A percentile compares a stretch with the other conserved stretches of the same genome.
Evolutionary conservation across 2,329 filamentous ascomycete species (phyloP).

Genomic region (Trichophyton schoenleinii): DNA sequence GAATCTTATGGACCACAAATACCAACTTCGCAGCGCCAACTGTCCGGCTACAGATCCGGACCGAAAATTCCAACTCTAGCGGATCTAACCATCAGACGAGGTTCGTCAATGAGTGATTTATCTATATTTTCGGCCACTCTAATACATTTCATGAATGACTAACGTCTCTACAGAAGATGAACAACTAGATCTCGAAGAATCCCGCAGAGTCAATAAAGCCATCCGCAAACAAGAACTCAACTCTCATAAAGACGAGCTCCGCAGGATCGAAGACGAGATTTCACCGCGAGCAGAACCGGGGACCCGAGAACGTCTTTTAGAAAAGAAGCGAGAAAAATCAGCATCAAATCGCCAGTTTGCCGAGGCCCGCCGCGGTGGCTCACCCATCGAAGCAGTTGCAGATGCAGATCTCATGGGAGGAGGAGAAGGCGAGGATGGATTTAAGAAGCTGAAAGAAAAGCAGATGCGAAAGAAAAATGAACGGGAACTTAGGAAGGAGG

Average conservation of each 20-base stretch:
- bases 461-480: constrained; percentile 68
- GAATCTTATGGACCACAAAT: constrained; percentile 50
- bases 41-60: constrained; percentile 28
- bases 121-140: constrained; percentile 16
- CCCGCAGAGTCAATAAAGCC: constrained; percentile 50
- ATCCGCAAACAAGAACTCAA: constrained; percentile 54
- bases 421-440: constrained; percentile 45
- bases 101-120: constrained; percentile 14
- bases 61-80: constrained; percentile 57
- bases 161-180: constrained; percentile 24
- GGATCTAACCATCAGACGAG: constrained; percentile 53
- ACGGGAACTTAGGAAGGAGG: constrained; percentile 68
- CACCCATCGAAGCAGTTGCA: constrained; percentile 53
- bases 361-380: constrained; percentile 45
- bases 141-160: constrained; percentile 7
- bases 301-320: constrained; percentile 67
- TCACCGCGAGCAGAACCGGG: constrained; percentile 72
- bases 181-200: constrained; percentile 42
- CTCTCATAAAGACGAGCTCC: constrained; percentile 24
- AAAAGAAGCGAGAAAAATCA: constrained; percentile 66
- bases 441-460: constrained; percentile 53
- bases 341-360: constrained; percentile 61
- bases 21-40: neutral
- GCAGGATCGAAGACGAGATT: constrained; percentile 52
- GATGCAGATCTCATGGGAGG: constrained; percentile 70